A percentile compares a stretch with the other conserved stretches of the same genome.
These are phyloP conservation scores for Pleoardoris graminearum DNA, from an alignment of 2,329 filamentous ascomycete genomes.

Conservation along the genomic window DNA sequence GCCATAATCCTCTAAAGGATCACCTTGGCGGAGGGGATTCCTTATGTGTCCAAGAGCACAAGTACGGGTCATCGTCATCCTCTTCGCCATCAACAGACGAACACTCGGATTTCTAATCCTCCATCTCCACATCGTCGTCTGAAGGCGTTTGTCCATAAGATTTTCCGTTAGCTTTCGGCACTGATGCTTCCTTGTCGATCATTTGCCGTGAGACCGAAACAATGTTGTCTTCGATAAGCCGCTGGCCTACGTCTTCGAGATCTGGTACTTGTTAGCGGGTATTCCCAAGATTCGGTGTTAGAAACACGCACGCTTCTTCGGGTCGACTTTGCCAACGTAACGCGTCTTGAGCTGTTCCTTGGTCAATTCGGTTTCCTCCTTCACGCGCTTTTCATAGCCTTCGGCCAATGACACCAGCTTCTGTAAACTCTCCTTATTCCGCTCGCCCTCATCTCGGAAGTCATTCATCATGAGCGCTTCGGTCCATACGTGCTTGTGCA, in stretches of 20 bases:
- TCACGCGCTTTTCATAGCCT: conserved; percentile 97
- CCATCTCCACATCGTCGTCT: conserved; percentile 3
- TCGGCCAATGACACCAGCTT: conserved; percentile 85
- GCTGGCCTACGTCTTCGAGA: conserved; percentile 92
- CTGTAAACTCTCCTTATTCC: conserved; percentile 87
- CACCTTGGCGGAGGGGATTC: background rate
- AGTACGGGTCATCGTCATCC: background rate
- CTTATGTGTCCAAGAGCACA: background rate
- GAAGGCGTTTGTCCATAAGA: conserved; percentile 20
- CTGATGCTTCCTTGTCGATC: conserved; percentile 98
- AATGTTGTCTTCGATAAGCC: conserved; percentile 98
- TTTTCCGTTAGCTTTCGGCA: conserved; percentile 60
- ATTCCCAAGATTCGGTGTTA: background rate
- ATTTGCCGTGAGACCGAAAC: conserved; percentile 97
- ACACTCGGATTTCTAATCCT: background rate
- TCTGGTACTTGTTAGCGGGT: conserved; percentile 52
- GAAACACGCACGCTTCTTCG: conserved; percentile 78
- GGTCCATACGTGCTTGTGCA: conserved; percentile 99
- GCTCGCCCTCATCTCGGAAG: conserved; percentile 79
- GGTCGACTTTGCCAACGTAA: conserved; percentile 98
- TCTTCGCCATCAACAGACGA: background rate
- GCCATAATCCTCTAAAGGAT: background rate
- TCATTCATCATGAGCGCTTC: conserved; percentile 97
- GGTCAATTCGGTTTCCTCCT: conserved; percentile 95
- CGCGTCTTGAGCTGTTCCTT: conserved; percentile 98